Conservation (phyloP, 1,284 basidiomycete species). For the Boletus austroedulis region DNA sequence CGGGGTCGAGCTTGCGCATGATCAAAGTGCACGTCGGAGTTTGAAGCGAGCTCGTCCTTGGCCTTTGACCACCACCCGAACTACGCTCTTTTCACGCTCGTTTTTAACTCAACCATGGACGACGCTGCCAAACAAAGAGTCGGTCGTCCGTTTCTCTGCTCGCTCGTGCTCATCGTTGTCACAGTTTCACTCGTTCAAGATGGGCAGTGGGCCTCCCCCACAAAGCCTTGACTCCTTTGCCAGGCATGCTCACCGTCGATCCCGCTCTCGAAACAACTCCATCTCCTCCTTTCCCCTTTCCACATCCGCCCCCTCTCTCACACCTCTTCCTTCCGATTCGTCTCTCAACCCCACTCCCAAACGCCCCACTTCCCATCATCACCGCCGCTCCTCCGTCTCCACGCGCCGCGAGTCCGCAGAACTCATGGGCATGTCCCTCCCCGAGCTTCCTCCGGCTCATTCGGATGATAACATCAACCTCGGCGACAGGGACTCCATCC, state of each 20-base stretch:
- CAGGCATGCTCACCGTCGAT: constrained; percentile 55
- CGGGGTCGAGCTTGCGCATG: constrained; percentile 32
- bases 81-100: constrained; percentile 41
- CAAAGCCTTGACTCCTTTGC: constrained; percentile 32
- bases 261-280: constrained; percentile 65
- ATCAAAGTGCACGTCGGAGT: background rate
- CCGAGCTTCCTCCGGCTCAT: constrained; percentile 53
- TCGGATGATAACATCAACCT: constrained; percentile 65
- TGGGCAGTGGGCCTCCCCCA: constrained; percentile 43
- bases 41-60: background rate
- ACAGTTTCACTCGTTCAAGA: constrained; percentile 65
- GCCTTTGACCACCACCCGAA: constrained; percentile 8
- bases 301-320: constrained; percentile 22
- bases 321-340: constrained; percentile 37
- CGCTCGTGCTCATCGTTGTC: background rate
- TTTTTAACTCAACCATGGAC: constrained; percentile 16
- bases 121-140: constrained; percentile 48
- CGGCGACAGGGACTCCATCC: constrained; percentile 72
- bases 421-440: constrained; percentile 73
- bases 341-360: constrained; percentile 39
- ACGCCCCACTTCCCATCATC: constrained; percentile 69
- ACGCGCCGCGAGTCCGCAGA: constrained; percentile 80
- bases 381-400: constrained; percentile 78
- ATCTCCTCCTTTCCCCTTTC: constrained; percentile 26
- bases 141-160: background rate